Base-by-base conservation (phyloP, 306 rosid species). In the Prunus kanzakura region DNA sequence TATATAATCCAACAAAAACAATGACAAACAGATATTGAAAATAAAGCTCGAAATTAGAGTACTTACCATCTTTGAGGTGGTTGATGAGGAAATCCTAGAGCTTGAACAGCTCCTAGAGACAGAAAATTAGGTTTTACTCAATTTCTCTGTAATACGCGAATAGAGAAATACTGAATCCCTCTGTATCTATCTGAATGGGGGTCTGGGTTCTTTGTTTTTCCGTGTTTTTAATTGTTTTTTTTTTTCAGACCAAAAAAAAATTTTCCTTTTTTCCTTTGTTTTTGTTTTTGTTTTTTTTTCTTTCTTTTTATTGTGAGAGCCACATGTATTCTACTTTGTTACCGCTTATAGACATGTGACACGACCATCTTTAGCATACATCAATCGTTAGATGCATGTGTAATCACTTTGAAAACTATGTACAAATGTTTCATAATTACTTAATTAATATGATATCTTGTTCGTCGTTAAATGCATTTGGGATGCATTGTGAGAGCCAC, bases 1-100 rank as follows among this genome's bases (percentile, higher is more conserved):
- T 10, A 19, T 4, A 15, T 4, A 15, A 64, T 32, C 64, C 32
- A 52, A 54, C 27, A 15, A 54, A 73, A 73, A 29, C 47, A 16
- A 13, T 73, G 68, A 35, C 16, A 1, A 12, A 60, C 4, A 32
- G 68, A 49, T 25, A 50, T n/a, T 68, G 15, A 30, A 65, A 38
- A 30, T 7, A n/a, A 14, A 64, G 29, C 29, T 56, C 68, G 3
- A 72, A 30, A 27, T 45, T 47, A 6, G 77, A 74, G 71, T 8
- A 49, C 77, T 16, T 5, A 85, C 86, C 84, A 85, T 85, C 38
- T 38, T 72, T 27, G 65, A 67, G 77, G 50, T 11, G 46, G 58
- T 7, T 1, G 50, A 22, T 20, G 30, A 25, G 27, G 5, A 46
- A 58, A 73, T 25, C 30, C n/a, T 29, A 41, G 29, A 41, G 43